phyloP scores from a whole-genome alignment of 2,329 filamentous ascomycete genomes.

The Fusarium camptoceras region DNA sequence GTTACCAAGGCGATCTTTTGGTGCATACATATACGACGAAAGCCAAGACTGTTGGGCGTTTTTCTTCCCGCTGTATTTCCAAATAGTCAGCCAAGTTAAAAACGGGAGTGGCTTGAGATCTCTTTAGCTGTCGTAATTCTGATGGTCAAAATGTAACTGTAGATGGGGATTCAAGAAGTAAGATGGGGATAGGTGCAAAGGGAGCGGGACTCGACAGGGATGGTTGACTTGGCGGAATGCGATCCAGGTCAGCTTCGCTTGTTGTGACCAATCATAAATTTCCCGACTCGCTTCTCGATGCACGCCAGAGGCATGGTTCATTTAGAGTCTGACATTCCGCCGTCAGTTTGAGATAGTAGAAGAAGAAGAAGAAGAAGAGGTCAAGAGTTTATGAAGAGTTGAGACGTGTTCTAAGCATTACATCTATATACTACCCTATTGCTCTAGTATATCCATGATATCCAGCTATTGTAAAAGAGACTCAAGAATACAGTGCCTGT shows the following conservation, averaged over 20 bases:
- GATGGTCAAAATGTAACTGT: background rate
- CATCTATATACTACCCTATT: background rate
- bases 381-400: background rate
- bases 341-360: background rate
- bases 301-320: slow-evolving; percentile 37
- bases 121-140: background rate
- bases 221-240: slow-evolving; percentile 40
- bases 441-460: background rate
- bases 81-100: background rate
- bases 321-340: slow-evolving; percentile 35
- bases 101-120: slow-evolving; percentile 28
- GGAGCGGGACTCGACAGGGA: slow-evolving; percentile 14
- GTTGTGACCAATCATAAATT: slow-evolving; percentile 46
- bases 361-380: background rate
- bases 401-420: background rate
- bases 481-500: background rate
- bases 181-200: background rate
- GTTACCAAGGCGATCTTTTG: background rate
- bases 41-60: slow-evolving; percentile 7
- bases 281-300: slow-evolving; percentile 48
- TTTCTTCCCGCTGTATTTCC: background rate
- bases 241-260: slow-evolving; percentile 45
- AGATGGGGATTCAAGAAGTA: background rate
- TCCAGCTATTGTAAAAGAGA: background rate
- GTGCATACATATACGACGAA: background rate